Base-by-base conservation (phyloP, 2,329 filamentous ascomycete species). In the Acarospora socialis region DNA sequence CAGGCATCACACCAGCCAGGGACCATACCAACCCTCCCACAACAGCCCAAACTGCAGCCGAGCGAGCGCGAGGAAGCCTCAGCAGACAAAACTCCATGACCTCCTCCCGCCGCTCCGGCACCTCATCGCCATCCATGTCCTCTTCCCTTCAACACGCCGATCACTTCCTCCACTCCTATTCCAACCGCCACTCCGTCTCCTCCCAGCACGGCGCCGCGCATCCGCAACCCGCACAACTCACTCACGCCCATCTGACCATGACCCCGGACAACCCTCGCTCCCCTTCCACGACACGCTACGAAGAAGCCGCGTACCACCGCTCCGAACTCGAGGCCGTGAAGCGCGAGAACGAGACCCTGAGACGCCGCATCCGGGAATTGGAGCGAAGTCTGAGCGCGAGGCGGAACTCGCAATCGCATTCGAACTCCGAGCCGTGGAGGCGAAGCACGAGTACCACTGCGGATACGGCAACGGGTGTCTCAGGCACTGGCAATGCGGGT, bases 281-380 rank as follows among this genome's bases (percentile, higher is more conserved):
- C 31, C 47, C 43, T 4, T 48, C 42, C 5, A 47, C 50, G 8
- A 44, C 52, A 14, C 52, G 60, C 13, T 57, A 56, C 28, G 61
- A 63, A 31, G 60, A 63, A 36, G 48, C 49, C 4, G 45, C 53
- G 2, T 45, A 53, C 10, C 57, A 63, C 22, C 51, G 54, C 14
- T 50, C 52, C 20, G 61, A 65, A 33, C 38, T 63, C 15, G 60
- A 63, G 28, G 44, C 49, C 2, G 50, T 61, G 20, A 59, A 55
- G 39, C 49, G 53, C 7, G 61, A 65, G 42, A 65, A 65, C 31
- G 61, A 65, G 34, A 43, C 48, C 18, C 46, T 65, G 22, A 53
- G 59, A 28, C 51, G 51, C 17, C 56, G 57, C 7, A 53, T 65
- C 7, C 52, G 54, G 23, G 61, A 64, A 22, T 43, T 63, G 26